Evolutionary conservation across 768 basidiomycete genomes (phyloP).

Genomic region (Dictyophora rubrovolvata): DNA sequence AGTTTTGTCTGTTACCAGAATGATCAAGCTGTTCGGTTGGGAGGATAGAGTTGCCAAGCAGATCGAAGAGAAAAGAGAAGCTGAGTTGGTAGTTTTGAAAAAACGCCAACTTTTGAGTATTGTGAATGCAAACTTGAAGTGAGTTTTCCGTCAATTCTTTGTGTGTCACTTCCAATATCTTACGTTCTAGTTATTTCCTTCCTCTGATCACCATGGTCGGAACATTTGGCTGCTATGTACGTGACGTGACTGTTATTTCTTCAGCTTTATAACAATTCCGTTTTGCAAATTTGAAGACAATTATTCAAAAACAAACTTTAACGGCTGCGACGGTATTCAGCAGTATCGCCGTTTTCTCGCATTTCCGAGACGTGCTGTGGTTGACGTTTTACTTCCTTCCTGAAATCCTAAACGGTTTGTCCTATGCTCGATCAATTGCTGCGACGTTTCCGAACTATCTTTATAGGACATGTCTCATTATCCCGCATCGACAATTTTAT

Average conservation of each 20-base stretch:
- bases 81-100: constrained; percentile 23
- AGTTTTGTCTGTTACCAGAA: constrained; percentile 21
- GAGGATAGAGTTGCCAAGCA: constrained; percentile 24
- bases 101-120: constrained; percentile 22
- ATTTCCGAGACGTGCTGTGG: constrained; percentile 20
- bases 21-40: constrained; percentile 35
- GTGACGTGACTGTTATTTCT: not conserved
- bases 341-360: constrained; percentile 29
- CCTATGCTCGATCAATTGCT: not conserved
- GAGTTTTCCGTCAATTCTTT: not conserved
- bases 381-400: constrained; percentile 7
- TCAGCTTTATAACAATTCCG: not conserved
- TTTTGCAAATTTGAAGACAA: not conserved
- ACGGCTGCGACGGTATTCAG: constrained; percentile 19
- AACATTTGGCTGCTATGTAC: constrained; percentile 19
- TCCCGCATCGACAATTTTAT: constrained; percentile 28
- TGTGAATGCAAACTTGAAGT: constrained; percentile 21
- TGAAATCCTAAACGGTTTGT: not conserved
- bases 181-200: constrained; percentile 18
- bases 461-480: constrained; percentile 23
- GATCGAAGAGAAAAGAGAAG: constrained; percentile 24
- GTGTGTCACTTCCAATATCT: not conserved
- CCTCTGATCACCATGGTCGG: constrained; percentile 27
- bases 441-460: not conserved
- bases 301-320: not conserved